A percentile compares a stretch with the other conserved stretches of the same genome.
Conservation (phyloP, 352 stramenopile genomes). For the Pseudoperonospora humuli region DNA sequence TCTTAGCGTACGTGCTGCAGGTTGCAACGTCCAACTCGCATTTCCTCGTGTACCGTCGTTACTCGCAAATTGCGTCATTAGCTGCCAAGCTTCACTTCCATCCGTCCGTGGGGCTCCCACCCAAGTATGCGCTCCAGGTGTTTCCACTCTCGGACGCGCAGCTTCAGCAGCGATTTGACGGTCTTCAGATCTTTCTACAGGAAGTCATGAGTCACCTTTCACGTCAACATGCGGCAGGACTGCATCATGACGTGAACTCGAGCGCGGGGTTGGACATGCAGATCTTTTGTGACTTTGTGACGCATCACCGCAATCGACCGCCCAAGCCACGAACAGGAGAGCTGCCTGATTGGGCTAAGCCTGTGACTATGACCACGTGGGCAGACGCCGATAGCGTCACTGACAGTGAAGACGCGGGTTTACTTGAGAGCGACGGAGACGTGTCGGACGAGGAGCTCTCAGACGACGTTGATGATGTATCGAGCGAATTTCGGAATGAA, state of each 20-base stretch:
- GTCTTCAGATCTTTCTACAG: constrained; percentile 43
- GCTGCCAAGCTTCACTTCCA: constrained; percentile 62
- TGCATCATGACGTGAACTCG: constrained; percentile 56
- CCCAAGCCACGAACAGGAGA: constrained; percentile 32
- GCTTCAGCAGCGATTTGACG: constrained; percentile 61
- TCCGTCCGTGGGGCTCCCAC: constrained; percentile 53
- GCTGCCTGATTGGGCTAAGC: constrained; percentile 56
- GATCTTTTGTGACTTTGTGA: constrained; percentile 74
- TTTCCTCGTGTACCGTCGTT: constrained; percentile 75
- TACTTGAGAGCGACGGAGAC: constrained; percentile 26
- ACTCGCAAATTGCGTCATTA: constrained; percentile 64
- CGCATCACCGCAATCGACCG: constrained; percentile 55
- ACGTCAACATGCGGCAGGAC: constrained; percentile 36
- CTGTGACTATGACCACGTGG: constrained; percentile 25
- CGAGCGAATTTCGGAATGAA: constrained; percentile 52
- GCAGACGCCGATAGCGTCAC: constrained; percentile 48
- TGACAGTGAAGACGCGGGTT: constrained; percentile 53
- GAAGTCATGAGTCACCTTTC: constrained; percentile 41
- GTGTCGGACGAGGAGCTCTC: constrained; percentile 6
- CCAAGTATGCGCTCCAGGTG: constrained; percentile 75
- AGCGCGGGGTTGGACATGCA: constrained; percentile 72
- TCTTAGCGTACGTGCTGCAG: constrained; percentile 72
- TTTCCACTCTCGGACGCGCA: constrained; percentile 60
- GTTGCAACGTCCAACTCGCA: constrained; percentile 32
- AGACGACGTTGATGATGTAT: background rate